phyloP scores from a whole-genome alignment of 1,139 yeast species.

The Geotrichum australiense region DNA sequence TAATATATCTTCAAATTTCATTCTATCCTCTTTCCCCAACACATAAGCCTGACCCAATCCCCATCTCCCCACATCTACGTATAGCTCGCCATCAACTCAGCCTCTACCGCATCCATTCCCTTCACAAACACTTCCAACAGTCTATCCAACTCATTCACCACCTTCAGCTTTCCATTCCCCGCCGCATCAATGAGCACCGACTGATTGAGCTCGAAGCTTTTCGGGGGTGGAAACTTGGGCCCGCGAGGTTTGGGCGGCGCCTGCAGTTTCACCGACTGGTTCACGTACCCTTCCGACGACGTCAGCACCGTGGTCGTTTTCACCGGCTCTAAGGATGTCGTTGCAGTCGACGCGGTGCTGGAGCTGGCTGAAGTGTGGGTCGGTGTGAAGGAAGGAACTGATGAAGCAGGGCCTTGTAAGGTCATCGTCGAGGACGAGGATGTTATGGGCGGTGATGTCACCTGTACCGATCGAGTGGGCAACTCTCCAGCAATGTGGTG shows the following conservation, averaged over 20 bases:
- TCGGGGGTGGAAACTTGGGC: conserved; percentile 1
- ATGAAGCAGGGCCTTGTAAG: too few relatives aligned
- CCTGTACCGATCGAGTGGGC: too few relatives aligned
- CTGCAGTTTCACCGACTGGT: not conserved
- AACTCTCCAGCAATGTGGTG: too few relatives aligned
- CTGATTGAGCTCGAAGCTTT: not conserved
- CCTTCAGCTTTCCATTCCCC: conserved; percentile 28
- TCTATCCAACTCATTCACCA: conserved; percentile 26
- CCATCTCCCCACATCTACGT: not conserved
- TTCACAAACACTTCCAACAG: conserved; percentile 27
- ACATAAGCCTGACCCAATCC: too few relatives aligned
- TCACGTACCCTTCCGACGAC: not conserved
- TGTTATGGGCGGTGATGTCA: too few relatives aligned
- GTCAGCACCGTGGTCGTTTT: too few relatives aligned
- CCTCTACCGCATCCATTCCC: conserved; percentile 25
- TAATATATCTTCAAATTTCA: too few relatives aligned
- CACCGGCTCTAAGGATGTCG: too few relatives aligned
- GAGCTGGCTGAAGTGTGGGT: not conserved
- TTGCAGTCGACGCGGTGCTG: too few relatives aligned
- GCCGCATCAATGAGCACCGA: not conserved
- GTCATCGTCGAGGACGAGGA: too few relatives aligned
- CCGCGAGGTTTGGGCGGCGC: conserved; percentile 2
- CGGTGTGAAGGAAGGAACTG: too few relatives aligned
- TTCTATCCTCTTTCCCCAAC: too few relatives aligned
- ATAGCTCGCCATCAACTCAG: conserved; percentile 7